Evolutionary conservation across 495 filamentous ascomycete genomes (phyloP).

Genomic region (Terfezia claveryi): DNA sequence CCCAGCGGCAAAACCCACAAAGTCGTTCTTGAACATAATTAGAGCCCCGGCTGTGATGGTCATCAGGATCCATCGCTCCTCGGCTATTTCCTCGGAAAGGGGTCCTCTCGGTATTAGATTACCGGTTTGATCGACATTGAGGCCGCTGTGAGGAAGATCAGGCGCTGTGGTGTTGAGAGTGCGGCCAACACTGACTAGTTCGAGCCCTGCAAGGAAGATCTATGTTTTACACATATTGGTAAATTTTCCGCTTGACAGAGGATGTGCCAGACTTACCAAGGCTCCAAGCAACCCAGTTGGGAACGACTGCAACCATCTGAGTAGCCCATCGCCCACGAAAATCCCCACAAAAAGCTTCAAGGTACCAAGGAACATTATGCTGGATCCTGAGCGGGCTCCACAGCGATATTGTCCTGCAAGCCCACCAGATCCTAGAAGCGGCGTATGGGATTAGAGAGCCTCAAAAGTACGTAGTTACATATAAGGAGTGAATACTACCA

Average conservation of each 20-base stretch:
- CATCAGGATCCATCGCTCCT: slow-evolving; percentile 66
- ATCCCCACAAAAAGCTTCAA: slow-evolving; percentile 59
- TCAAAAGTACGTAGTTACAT: not conserved
- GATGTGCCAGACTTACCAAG: slow-evolving; percentile 25
- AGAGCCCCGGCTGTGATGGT: slow-evolving; percentile 59
- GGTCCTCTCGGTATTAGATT: not conserved
- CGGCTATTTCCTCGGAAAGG: slow-evolving; percentile 32
- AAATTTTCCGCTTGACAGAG: too few relatives aligned
- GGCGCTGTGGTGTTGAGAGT: slow-evolving; percentile 51
- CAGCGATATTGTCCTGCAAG: slow-evolving; percentile 77
- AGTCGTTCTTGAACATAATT: slow-evolving; percentile 76
- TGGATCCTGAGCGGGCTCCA: slow-evolving; percentile 67
- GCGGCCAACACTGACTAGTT: slow-evolving; percentile 64
- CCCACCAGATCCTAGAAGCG: slow-evolving; percentile 40
- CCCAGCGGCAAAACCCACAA: slow-evolving; percentile 64
- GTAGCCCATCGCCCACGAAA: slow-evolving; percentile 43
- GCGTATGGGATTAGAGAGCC: not conserved
- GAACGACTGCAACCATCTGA: slow-evolving; percentile 44
- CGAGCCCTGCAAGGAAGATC: slow-evolving; percentile 63
- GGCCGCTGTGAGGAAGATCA: slow-evolving; percentile 26
- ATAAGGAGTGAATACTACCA: slow-evolving; percentile 22
- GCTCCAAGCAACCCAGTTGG: slow-evolving; percentile 55
- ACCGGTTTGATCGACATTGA: too few relatives aligned
- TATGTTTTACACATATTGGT: not conserved
- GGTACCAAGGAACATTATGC: slow-evolving; percentile 54